Evolutionary conservation across 805 yeast species (phyloP).

Genomic region (Gaillardinia entomophila): DNA sequence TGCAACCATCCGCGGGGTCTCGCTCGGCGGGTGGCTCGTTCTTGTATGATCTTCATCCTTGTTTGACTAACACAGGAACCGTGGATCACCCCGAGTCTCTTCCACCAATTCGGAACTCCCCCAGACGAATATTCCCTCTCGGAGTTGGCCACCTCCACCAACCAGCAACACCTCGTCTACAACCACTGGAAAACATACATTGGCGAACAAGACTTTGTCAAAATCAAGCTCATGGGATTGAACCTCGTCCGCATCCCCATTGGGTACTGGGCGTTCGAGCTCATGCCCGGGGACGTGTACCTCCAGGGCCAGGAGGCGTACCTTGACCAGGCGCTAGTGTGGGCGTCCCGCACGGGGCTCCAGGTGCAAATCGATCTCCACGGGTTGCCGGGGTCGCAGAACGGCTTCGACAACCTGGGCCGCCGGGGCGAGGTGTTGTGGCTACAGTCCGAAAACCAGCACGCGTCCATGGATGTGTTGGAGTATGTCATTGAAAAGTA

Average conservation of each 20-base stretch:
- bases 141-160: conserved; percentile 7
- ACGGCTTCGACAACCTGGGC: conserved; percentile 15
- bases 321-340: conserved; percentile 10
- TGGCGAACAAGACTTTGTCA: conserved; percentile 10
- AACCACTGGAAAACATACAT: conserved; percentile 13
- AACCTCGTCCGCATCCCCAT: conserved; percentile 15
- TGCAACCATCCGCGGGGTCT: no score
- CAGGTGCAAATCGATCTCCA: conserved; percentile 15
- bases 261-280: conserved; percentile 14
- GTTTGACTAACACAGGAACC: conserved; percentile 17
- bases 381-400: conserved; percentile 15
- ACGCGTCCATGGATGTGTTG: conserved; percentile 52
- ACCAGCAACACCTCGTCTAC: conserved; percentile 7
- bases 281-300: conserved; percentile 9
- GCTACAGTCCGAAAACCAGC: conserved; percentile 55
- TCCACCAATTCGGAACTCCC: conserved; percentile 6
- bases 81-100: conserved; percentile 13
- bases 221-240: conserved; percentile 10
- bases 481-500: conserved; percentile 54
- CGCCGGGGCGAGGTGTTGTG: no score
- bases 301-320: conserved; percentile 11
- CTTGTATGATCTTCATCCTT: no score
- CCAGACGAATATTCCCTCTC: conserved; percentile 12
- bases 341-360: conserved; percentile 10
- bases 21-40: no score